phyloP scores from a whole-genome alignment of 2,329 filamentous ascomycete species.

The Grosmannia huntii region DNA sequence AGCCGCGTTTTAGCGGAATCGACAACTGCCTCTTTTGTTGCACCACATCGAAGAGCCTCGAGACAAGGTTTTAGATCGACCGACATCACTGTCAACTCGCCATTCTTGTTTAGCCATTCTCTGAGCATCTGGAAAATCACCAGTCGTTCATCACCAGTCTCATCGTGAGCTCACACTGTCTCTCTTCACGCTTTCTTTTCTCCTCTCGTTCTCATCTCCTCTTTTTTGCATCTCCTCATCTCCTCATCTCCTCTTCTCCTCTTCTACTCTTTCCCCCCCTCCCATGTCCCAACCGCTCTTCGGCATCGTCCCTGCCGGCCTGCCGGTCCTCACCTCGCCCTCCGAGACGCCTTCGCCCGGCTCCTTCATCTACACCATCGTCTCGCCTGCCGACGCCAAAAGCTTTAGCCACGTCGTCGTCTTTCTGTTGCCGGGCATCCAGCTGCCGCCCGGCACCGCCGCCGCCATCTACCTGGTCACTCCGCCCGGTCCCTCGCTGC shows the following conservation, averaged over 20 bases:
- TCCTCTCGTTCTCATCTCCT: too few relatives aligned
- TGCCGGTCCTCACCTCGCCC: conserved; percentile 41
- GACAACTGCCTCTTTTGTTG: too few relatives aligned
- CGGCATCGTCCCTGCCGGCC: conserved; percentile 48
- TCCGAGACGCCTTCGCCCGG: conserved; percentile 38
- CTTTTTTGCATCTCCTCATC: too few relatives aligned
- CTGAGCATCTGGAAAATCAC: too few relatives aligned
- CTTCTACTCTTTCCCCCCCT: neutral
- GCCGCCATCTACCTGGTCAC: conserved; percentile 81
- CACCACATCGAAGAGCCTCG: neutral
- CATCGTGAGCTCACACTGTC: too few relatives aligned
- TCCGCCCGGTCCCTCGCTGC: conserved; percentile 24
- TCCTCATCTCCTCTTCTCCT: too few relatives aligned
- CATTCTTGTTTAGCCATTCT: too few relatives aligned
- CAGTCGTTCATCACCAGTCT: too few relatives aligned
- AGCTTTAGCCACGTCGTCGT: conserved; percentile 74
- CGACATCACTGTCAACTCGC: too few relatives aligned
- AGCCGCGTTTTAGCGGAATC: too few relatives aligned
- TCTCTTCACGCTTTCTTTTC: neutral
- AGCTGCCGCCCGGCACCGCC: conserved; percentile 61
- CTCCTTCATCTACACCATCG: conserved; percentile 43
- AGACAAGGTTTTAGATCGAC: neutral
- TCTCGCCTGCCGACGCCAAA: conserved; percentile 21
- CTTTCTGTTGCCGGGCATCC: conserved; percentile 69
- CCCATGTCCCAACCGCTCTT: conserved; percentile 37